phyloP scores from a whole-genome alignment of 2,329 filamentous ascomycete species.

The Phialocephala sp. region DNA sequence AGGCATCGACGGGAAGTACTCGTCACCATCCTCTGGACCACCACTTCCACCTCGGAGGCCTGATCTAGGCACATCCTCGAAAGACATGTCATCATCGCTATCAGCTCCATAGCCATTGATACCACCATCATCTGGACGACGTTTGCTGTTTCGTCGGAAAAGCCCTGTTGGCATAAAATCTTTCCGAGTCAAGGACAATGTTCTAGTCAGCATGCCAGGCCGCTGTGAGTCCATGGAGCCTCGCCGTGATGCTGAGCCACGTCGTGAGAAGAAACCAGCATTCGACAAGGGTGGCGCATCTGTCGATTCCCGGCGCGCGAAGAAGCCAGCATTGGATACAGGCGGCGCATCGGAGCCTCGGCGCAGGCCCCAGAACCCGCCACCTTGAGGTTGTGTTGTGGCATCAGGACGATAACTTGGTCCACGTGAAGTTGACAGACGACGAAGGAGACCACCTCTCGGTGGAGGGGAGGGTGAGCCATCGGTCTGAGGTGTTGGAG shows the following conservation, averaged over 20 bases:
- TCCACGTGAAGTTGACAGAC: conserved; percentile 42
- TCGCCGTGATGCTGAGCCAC: conserved; percentile 48
- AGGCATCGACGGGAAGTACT: conserved; percentile 52
- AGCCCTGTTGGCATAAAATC: conserved; percentile 53
- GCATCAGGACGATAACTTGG: conserved; percentile 41
- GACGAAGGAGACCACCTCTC: conserved; percentile 40
- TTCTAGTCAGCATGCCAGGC: conserved; percentile 55
- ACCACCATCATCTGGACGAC: conserved; percentile 52
- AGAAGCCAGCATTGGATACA: conserved; percentile 32
- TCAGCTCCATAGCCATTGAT: conserved; percentile 60
- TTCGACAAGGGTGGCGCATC: conserved; percentile 29
- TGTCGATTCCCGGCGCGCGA: conserved; percentile 16
- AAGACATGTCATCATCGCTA: conserved; percentile 39
- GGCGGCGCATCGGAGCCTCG: conserved; percentile 30
- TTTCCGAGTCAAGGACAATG: conserved; percentile 64
- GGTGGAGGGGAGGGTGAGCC: conserved; percentile 47
- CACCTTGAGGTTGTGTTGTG: conserved; percentile 3
- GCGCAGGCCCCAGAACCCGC: conserved; percentile 6
- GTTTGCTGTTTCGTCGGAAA: conserved; percentile 53
- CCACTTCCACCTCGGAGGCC: conserved; percentile 47
- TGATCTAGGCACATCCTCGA: conserved; percentile 23
- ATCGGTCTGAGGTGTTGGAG: conserved; percentile 64
- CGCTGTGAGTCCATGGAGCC: conserved; percentile 47
- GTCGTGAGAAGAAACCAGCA: conserved; percentile 48
- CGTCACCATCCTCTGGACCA: conserved; percentile 54